Conservation (phyloP, 2,329 filamentous ascomycete genomes). For the Exophiala aquamarina region DNA sequence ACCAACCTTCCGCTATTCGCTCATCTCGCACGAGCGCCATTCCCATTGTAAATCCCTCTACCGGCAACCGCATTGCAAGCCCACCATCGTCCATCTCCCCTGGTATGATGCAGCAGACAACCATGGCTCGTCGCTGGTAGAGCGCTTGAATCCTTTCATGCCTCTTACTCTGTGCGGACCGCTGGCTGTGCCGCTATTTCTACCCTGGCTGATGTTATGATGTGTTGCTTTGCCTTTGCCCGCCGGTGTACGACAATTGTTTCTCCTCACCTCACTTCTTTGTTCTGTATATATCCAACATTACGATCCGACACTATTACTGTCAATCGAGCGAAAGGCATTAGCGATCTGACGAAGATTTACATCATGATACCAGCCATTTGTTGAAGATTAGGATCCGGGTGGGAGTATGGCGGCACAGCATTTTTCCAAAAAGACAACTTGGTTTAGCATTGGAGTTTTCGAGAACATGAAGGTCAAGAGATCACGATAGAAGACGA, state of each 20-base stretch:
- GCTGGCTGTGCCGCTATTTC: conserved; percentile 26
- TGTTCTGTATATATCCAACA: conserved; percentile 24
- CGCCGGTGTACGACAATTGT: conserved; percentile 13
- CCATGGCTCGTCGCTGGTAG: conserved; percentile 35
- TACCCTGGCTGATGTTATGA: conserved; percentile 25
- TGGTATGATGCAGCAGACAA: conserved; percentile 61
- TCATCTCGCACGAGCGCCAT: conserved; percentile 78
- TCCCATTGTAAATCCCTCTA: conserved; percentile 94
- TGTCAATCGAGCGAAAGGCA: conserved; percentile 24
- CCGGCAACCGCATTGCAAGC: conserved; percentile 83
- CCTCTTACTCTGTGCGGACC: conserved; percentile 20
- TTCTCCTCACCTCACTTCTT: conserved; percentile 16
- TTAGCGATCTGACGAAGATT: conserved; percentile 30
- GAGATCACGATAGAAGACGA: conserved; percentile 26
- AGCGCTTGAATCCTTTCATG: conserved; percentile 16
- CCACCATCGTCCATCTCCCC: conserved; percentile 74
- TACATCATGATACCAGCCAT: conserved; percentile 30
- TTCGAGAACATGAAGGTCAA: conserved; percentile 20
- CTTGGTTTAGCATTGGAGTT: conserved; percentile 28
- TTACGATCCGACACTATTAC: conserved; percentile 21
- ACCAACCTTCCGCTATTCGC: conserved; percentile 86
- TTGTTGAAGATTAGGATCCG: conserved; percentile 20
- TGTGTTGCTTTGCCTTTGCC: conserved; percentile 25
- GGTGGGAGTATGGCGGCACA: conserved; percentile 28
- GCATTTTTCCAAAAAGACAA: conserved; percentile 22